Conservation (phyloP, 192 early-diverging fungal species). For the Backusella liffmaniae region DNA sequence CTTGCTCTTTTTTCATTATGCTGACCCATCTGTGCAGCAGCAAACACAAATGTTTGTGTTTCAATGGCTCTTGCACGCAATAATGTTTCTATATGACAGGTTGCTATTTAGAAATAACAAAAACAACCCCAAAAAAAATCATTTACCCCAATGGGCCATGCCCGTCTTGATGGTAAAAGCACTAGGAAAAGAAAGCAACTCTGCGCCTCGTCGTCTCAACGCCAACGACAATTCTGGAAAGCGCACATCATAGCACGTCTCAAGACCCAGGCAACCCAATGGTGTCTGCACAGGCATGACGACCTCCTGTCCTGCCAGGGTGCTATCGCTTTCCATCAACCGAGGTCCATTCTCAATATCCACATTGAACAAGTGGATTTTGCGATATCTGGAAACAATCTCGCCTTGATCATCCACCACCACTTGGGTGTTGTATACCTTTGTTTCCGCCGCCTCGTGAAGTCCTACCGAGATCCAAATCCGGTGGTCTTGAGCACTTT, state of each 20-base stretch:
- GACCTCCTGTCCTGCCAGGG: conserved; percentile 37
- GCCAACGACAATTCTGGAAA: conserved; percentile 70
- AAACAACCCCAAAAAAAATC: background rate
- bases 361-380: conserved; percentile 84
- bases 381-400: conserved; percentile 60
- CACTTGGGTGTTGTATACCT: conserved; percentile 68
- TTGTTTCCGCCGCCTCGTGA: conserved; percentile 56
- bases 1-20: conserved; percentile 70
- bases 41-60: conserved; percentile 81
- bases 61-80: conserved; percentile 83
- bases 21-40: conserved; percentile 74
- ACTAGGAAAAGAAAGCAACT: conserved; percentile 77
- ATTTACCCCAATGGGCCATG: conserved; percentile 75
- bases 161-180: conserved; percentile 84
- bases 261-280: conserved; percentile 56
- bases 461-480: conserved; percentile 79
- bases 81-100: conserved; percentile 50
- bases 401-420: conserved; percentile 60
- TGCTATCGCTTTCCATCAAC: conserved; percentile 47
- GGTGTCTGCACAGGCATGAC: conserved; percentile 46
- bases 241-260: conserved; percentile 81
- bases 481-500: conserved; percentile 52
- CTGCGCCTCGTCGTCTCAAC: conserved; percentile 56
- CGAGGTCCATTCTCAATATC: conserved; percentile 49
- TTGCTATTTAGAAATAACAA: background rate